Base-by-base conservation (phyloP, 768 basidiomycete species). In the Leccinum subgranulosum region DNA sequence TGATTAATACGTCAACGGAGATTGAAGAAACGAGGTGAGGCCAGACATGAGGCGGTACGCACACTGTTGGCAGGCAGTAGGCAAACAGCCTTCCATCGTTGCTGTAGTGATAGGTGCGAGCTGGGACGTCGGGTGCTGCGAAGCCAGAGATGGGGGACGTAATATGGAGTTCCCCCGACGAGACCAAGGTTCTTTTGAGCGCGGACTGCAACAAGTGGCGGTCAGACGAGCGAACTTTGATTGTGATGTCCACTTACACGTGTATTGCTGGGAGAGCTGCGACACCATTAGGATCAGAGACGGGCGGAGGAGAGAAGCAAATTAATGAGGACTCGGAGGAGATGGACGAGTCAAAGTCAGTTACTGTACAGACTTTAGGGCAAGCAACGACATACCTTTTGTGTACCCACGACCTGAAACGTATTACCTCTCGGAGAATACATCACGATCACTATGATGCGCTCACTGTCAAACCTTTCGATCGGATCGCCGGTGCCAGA, bases 121-220 rank as follows among this genome's bases (percentile, higher is more conserved):
- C 85, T 56, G 91, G 78, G 27, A 81, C 83, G 46, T 90, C 88
- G 47, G 90, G 90, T 36, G 75, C 78, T 56, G 74, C 73, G 64
- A 90, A 91, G 46, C 81, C 83, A 60, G 84, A 75, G 23, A 91
- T 74, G n/a, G 84, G 74, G 21, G 23, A 75, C 67, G 71, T 94
- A 98, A 66, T 83, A 79, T 49, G 96, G 93, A 9, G 87, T 80
- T 51, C 90, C 92, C 60, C 85, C 81, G 69, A 94, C 84, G 66
- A 98, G 84, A 64, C 92, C 92, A 54, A 96, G 79, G 59, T 84
- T 81, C 84, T 97, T 98, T 83, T 97, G 95, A 46, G 95, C 92
- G 73, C 96, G 92, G 79, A 85, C 94, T 66, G 9, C 11, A 60
- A 53, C 33, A 29, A 51, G 65, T 51, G 62, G 33, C 33, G 25